Evolutionary conservation across 306 rosid species (phyloP), one percentile per base, ranked within the genome.

Genomic region (Cucumis cinereus): DNA sequence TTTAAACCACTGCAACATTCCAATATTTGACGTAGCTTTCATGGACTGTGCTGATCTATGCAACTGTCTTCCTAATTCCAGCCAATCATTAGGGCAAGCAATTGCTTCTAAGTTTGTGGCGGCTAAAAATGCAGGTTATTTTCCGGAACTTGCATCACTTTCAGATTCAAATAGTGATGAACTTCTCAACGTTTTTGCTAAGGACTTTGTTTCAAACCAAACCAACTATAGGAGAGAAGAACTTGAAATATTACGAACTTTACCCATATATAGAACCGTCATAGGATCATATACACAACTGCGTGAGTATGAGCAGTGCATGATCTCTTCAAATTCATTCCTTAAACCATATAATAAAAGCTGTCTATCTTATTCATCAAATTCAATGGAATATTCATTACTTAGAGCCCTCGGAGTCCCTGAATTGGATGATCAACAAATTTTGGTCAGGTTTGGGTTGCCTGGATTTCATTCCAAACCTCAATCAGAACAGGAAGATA

Each of bases 51-150:
- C 94, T 72, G 86, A 88, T 77, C 64, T 87, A 38, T 85, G 86
- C 94, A 82, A 82, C 71, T 88, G 90, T 73, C 83, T 93, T 74
- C 82, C 97, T 19, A 81, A 77, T 77, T 83, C 92, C 61, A 84
- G 77, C 53, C 87, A 84, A 82, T 84, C 96, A 57, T 77, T 93
- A 57, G 97, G 98, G 74, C 91, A 86, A 79, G 85, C 86, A 75
- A 88, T 93, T 90, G 94, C 90, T 75, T 90, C 97, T 75, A 93
- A 91, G 87, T 90, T 93, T 81, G 92, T 90, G 77, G 96, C 89
- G 73, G 97, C 86, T 79, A 90, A 88, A 85, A 85, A 79, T 77
- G 92, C 91, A 84, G 97, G 98, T 75, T 93, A 91, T 78, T 90
- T 91, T 79, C 83, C 87, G 14, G 92, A 90, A 78, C 89, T 93